Base-by-base conservation (phyloP, 2,329 filamentous ascomycete species). In the Microcyclospora tardicrescens region DNA sequence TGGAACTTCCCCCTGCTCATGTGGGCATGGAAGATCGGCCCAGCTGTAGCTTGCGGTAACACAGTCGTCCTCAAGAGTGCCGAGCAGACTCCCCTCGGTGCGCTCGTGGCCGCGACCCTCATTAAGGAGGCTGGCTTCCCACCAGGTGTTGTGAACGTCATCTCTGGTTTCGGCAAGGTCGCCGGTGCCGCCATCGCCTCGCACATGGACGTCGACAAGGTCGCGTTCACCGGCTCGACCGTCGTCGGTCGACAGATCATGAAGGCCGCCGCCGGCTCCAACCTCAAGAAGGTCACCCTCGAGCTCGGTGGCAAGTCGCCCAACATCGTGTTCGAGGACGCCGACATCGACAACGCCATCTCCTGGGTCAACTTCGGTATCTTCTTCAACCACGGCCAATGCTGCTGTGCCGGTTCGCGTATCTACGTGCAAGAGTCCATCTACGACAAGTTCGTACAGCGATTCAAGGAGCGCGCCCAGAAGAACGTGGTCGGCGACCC, bases 341-440 rank as follows among this genome's bases (percentile, higher is more conserved):
- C 81, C 53, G 77, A 84, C 55, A 80, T 85, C 43, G 79, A 85
- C 53, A 72, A 82, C 58, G 77, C 81, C 54, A 79, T 85, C 60
- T 75, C 76, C 43, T 84, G 81, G 80, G 79, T 81, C 67, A 84
- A 84, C 59, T 69, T 70, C 39, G 67, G 67, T 54, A 70, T 71
- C 52, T 69, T 67, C 63, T 73, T 67, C 63, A 74, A 75, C 64
- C 69, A 73, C 58, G 72, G 71, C 53, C 72, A 75, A 60, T 71
- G 68, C 64, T 75, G 72, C 67, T 85, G 81, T 58, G 83, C 83
- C 45, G 82, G 82, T 49, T 85, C 81, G 45, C 79, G 84, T 56
- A 74, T 93, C 61, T 87, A 84, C 64, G 84, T 93, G 38, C 84
- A 93, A 62, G 84, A 91, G 56, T 69, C 71, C 44, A 81, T 93